Evolutionary conservation across 73 alveolate genomes (phyloP).

Genomic region (Effrenium voratum): DNA sequence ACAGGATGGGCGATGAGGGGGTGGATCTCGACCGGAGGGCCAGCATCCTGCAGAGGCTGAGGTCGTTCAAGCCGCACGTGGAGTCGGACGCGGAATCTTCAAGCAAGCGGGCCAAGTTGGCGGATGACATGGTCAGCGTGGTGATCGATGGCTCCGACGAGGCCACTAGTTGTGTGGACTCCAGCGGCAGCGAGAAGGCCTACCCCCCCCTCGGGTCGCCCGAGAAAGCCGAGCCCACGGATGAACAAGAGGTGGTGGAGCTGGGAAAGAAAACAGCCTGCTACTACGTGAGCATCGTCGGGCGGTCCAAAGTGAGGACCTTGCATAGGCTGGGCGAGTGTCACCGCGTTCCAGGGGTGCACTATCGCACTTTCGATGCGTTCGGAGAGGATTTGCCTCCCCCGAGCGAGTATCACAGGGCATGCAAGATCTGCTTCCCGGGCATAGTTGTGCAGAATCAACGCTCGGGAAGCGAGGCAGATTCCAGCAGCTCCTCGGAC

Average conservation of each 20-base stretch:
- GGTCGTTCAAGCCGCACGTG: not conserved
- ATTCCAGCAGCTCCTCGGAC: constrained; percentile 25
- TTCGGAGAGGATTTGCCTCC: not conserved
- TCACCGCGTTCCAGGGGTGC: not conserved
- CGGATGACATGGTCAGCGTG: no score
- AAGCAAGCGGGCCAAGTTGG: no score
- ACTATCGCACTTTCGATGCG: not conserved
- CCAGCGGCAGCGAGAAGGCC: no score
- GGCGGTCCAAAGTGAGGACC: not conserved
- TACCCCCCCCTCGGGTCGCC: no score
- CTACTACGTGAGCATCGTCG: not conserved
- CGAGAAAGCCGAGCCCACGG: no score
- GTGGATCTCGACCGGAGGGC: not conserved
- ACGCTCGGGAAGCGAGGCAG: no score
- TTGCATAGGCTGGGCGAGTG: not conserved
- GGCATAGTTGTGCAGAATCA: not conserved
- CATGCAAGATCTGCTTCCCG: not conserved
- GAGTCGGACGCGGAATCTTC: no score
- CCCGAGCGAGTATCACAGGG: not conserved
- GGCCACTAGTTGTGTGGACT: no score
- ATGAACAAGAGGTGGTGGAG: no score
- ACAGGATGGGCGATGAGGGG: not conserved
- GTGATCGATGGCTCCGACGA: no score
- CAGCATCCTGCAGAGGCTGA: not conserved
- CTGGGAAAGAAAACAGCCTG: not conserved